Percentiles rank a stretch among this genome's conserved stretches.
Conservation (phyloP, 179 eudicot genomes). For the Gypsophila paniculata region DNA sequence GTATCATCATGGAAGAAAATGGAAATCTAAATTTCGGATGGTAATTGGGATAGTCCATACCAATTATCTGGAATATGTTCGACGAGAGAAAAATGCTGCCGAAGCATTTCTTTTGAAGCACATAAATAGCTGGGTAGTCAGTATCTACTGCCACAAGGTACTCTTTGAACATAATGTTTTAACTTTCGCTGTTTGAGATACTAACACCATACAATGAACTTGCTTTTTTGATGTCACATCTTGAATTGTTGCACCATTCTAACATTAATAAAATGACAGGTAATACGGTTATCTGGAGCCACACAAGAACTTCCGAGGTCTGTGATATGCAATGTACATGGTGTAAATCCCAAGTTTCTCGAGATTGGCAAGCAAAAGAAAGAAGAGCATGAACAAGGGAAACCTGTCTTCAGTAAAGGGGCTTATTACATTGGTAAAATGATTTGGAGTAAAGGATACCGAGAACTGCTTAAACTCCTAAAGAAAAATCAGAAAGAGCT, state of each 20-base stretch:
- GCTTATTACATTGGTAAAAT: conserved; percentile 93
- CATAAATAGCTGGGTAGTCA: conserved; percentile 76
- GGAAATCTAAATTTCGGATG: conserved; percentile 77
- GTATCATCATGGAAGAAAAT: conserved; percentile 95
- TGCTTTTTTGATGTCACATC: too few species aligned
- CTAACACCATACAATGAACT: not conserved
- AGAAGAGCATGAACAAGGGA: conserved; percentile 45
- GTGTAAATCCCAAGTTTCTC: conserved; percentile 92
- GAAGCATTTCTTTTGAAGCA: conserved; percentile 66
- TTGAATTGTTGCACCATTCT: too few species aligned
- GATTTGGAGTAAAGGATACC: conserved; percentile 94
- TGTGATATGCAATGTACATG: conserved; percentile 90
- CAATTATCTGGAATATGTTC: conserved; percentile 85
- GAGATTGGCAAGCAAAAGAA: conserved; percentile 72
- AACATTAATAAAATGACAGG: conserved; percentile 47
- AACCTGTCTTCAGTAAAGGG: conserved; percentile 61
- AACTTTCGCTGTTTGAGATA: not conserved
- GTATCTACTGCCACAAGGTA: conserved; percentile 93
- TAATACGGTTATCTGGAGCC: conserved; percentile 87
- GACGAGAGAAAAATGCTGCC: conserved; percentile 72
- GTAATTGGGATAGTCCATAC: conserved; percentile 92
- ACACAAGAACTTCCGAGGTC: conserved; percentile 93
- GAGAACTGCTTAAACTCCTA: conserved; percentile 77
- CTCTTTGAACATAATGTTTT: conserved; percentile 9
- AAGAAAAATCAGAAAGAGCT: conserved; percentile 63